phyloP scores from a whole-genome alignment of 2,329 filamentous ascomycete genomes.

The Diaporthe australafricana region DNA sequence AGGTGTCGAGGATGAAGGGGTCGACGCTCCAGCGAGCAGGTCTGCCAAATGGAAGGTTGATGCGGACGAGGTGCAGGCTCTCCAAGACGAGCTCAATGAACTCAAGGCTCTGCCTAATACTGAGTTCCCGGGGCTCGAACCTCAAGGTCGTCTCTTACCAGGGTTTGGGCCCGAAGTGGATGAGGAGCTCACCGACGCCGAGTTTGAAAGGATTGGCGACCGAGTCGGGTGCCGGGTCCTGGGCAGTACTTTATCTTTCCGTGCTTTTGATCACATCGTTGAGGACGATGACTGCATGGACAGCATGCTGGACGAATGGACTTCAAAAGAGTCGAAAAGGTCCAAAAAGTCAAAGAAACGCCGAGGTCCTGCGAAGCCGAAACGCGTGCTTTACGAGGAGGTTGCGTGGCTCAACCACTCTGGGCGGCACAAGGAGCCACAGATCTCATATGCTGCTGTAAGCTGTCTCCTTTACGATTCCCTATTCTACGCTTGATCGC shows the following conservation, averaged over 20 bases:
- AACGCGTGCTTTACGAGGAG: neutral
- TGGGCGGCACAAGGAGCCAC: neutral
- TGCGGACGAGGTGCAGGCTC: neutral
- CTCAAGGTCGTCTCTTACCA: neutral
- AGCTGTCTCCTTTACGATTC: neutral
- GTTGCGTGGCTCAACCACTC: neutral
- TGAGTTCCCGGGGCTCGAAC: neutral
- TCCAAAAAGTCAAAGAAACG: no score
- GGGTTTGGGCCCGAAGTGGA: no score
- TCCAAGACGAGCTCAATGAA: neutral
- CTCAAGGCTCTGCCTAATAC: neutral
- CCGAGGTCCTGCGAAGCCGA: no score
- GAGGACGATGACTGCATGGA: fast-evolving
- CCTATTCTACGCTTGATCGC: no score
- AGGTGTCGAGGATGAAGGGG: neutral
- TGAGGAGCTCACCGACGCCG: neutral
- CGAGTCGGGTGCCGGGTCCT: neutral
- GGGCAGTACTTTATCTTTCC: neutral
- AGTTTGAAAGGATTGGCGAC: neutral
- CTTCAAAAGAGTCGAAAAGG: no score
- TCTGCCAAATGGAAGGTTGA: neutral
- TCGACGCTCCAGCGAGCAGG: neutral
- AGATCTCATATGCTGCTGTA: neutral
- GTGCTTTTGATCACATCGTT: fast-evolving
- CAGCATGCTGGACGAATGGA: neutral